A percentile compares a stretch with the other conserved stretches of the same genome.
Conservation (phyloP, 495 filamentous ascomycete species). For the Polyplosphaeria fusca region DNA sequence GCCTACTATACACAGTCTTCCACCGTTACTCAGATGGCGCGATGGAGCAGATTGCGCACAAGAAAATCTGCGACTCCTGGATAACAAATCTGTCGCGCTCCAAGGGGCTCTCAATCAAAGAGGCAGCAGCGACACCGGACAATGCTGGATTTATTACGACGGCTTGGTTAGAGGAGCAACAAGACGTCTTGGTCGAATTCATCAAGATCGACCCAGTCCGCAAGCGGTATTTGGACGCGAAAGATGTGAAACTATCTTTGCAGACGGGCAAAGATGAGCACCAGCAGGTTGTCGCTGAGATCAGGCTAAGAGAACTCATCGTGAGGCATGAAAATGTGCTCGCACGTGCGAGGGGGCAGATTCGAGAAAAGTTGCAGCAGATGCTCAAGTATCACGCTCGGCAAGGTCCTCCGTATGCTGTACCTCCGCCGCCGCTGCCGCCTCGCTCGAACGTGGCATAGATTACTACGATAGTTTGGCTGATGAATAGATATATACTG, state of each 20-base stretch:
- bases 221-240: neutral
- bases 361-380: too few species aligned
- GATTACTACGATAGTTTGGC: too few species aligned
- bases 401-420: too few species aligned
- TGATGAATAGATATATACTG: too few species aligned
- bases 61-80: neutral
- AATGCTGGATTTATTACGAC: neutral
- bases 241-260: neutral
- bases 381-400: too few species aligned
- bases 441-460: too few species aligned
- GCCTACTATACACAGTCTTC: conserved; percentile 8
- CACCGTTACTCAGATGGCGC: neutral
- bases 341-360: too few species aligned
- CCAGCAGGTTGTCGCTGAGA: too few species aligned
- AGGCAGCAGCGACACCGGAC: neutral
- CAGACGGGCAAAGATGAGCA: neutral
- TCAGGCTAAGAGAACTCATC: too few species aligned
- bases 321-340: too few species aligned
- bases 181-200: neutral
- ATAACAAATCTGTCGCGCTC: conserved; percentile 5
- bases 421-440: too few species aligned
- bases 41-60: neutral
- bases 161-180: neutral
- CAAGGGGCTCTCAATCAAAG: neutral
- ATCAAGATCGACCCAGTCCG: neutral